Conservation (phyloP, 1,139 yeast species). For the Geotrichum armillariae region DNA sequence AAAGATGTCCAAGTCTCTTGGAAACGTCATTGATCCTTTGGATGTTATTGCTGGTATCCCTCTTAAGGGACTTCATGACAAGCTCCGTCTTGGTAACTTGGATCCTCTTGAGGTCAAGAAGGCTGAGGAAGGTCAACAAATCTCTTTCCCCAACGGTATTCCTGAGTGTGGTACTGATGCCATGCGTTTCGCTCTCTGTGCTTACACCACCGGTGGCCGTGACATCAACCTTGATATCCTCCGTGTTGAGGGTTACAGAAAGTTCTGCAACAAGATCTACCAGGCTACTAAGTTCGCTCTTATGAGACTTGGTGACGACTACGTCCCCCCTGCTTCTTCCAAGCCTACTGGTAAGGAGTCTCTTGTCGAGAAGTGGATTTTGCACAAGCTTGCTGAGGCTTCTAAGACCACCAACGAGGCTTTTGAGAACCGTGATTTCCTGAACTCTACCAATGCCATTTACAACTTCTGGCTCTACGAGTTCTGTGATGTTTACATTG, state of each 20-base stretch:
- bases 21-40: constrained; percentile 93
- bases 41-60: constrained; percentile 91
- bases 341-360: constrained; percentile 76
- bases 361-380: constrained; percentile 94
- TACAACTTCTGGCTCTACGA: constrained; percentile 94
- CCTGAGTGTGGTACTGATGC: constrained; percentile 99
- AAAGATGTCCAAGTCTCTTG: constrained; percentile 96
- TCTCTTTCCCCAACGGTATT: constrained; percentile 93
- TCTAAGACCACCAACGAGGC: constrained; percentile 63
- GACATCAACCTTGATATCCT: constrained; percentile 94
- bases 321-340: constrained; percentile 68
- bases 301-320: constrained; percentile 88
- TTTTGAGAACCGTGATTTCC: constrained; percentile 83
- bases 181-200: constrained; percentile 95
- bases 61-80: constrained; percentile 75
- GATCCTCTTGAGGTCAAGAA: constrained; percentile 86
- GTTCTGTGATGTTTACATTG: constrained; percentile 96
- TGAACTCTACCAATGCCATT: constrained; percentile 80
- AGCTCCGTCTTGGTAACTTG: constrained; percentile 76
- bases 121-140: constrained; percentile 86
- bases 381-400: constrained; percentile 77
- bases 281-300: constrained; percentile 97
- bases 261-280: constrained; percentile 98
- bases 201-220: constrained; percentile 98
- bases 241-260: constrained; percentile 98